Conservation (phyloP, 805 yeast genomes). For the Vanderwaltozyma tropicalis region DNA sequence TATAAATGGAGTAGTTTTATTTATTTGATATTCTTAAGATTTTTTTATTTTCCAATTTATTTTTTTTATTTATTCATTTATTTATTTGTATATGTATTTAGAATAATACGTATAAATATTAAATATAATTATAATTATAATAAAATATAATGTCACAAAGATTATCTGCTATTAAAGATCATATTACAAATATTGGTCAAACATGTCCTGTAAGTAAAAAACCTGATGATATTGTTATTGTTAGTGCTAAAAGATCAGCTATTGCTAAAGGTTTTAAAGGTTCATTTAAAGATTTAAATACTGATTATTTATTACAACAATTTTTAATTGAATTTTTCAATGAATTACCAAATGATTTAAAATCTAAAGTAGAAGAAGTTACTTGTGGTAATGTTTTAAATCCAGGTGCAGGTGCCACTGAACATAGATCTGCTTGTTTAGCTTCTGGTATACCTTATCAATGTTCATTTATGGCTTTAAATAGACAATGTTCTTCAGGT, state of each 20-base stretch:
- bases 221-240: constrained; percentile 85
- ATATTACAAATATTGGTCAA: constrained; percentile 11
- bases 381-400: constrained; percentile 87
- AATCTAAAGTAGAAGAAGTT: constrained; percentile 55
- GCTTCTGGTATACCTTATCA: constrained; percentile 85
- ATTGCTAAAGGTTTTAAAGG: constrained; percentile 84
- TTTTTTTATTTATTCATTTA: not conserved
- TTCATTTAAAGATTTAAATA: constrained; percentile 65
- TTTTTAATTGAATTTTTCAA: constrained; percentile 54
- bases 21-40: too few species aligned
- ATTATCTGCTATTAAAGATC: constrained; percentile 22
- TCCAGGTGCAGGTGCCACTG: constrained; percentile 89
- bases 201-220: constrained; percentile 28
- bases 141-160: constrained; percentile 20
- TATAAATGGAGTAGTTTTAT: too few species aligned
- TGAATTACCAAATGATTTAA: constrained; percentile 32
- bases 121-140: not conserved
- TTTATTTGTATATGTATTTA: too few species aligned
- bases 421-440: constrained; percentile 83
- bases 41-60: not conserved
- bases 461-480: constrained; percentile 70
- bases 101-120: too few species aligned
- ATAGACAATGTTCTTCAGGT: constrained; percentile 94
- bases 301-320: constrained; percentile 66
- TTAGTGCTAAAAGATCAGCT: constrained; percentile 85